Evolutionary conservation across 257 asterid genomes (phyloP).

Genomic region (Solanum dulcamara): DNA sequence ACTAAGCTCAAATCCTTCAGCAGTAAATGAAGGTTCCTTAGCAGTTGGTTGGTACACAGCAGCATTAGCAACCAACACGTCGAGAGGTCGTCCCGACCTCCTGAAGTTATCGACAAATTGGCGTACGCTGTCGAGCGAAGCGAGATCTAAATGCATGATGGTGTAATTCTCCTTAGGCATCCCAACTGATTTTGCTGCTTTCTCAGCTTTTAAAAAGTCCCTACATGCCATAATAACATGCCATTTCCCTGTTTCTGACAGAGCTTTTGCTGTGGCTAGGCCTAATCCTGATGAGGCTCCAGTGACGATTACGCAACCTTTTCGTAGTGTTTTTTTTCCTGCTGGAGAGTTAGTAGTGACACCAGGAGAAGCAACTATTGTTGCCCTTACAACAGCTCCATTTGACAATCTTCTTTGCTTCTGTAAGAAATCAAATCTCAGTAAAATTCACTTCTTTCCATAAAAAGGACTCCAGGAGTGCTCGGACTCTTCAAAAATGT

Average conservation of each 20-base stretch:
- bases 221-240: constrained; percentile 89
- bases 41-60: constrained; percentile 86
- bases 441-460: not conserved
- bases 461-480: no score
- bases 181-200: constrained; percentile 68
- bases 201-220: constrained; percentile 73
- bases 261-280: constrained; percentile 74
- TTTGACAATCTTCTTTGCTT: constrained; percentile 21
- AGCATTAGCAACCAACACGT: constrained; percentile 83
- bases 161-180: constrained; percentile 67
- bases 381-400: constrained; percentile 27
- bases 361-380: constrained; percentile 47
- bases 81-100: constrained; percentile 50
- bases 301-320: constrained; percentile 60
- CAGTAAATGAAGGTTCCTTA: constrained; percentile 64
- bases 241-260: constrained; percentile 85
- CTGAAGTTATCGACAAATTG: constrained; percentile 67
- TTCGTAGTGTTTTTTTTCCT: constrained; percentile 60
- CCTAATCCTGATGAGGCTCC: constrained; percentile 93
- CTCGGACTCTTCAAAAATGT: not conserved
- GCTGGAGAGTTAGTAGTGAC: constrained; percentile 25
- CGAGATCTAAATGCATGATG: constrained; percentile 76
- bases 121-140: constrained; percentile 79
- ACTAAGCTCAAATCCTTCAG: constrained; percentile 86
- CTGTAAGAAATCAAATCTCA: constrained; percentile 12